These are phyloP conservation scores for Clonostachys solani DNA, from an alignment of 2,329 filamentous ascomycete genomes.

Conservation along the genomic window DNA sequence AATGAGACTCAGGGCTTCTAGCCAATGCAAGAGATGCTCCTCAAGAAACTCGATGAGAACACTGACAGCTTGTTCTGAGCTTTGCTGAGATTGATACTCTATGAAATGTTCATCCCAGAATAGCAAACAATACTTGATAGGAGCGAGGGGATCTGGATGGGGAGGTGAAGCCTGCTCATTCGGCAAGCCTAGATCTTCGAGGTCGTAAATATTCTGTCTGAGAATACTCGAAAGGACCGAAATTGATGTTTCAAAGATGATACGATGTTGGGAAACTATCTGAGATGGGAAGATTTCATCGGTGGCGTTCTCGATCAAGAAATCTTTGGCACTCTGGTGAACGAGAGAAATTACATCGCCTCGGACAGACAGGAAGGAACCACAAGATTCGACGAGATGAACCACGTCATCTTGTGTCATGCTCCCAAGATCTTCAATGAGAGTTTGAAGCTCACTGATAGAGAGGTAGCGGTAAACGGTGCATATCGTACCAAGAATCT, in stretches of 20 bases:
- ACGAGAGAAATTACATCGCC: slow-evolving; percentile 24
- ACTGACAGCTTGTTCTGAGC: too few relatives aligned
- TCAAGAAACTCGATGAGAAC: slow-evolving; percentile 17
- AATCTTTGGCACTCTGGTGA: slow-evolving; percentile 39
- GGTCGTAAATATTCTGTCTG: slow-evolving; percentile 25
- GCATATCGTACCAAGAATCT: slow-evolving; percentile 20
- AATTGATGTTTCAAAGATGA: slow-evolving; percentile 22
- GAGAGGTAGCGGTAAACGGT: slow-evolving; percentile 23
- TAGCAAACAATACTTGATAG: slow-evolving; percentile 7
- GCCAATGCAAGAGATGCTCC: slow-evolving; percentile 31
- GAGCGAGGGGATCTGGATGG: slow-evolving; percentile 8
- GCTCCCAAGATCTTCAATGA: slow-evolving; percentile 8
- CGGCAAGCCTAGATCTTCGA: slow-evolving; percentile 9
- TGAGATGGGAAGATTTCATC: not conserved
- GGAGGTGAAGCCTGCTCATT: slow-evolving; percentile 5
- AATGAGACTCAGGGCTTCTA: slow-evolving; percentile 32
- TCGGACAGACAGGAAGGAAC: slow-evolving; percentile 31
- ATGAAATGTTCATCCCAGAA: slow-evolving; percentile 11
- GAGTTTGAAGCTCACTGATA: slow-evolving; percentile 18
- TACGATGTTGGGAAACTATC: slow-evolving; percentile 12
- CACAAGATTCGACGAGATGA: slow-evolving; percentile 22
- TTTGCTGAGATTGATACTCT: not conserved
- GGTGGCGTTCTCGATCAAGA: slow-evolving; percentile 11
- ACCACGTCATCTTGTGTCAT: slow-evolving; percentile 7
- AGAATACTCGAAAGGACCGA: slow-evolving; percentile 24